Evolutionary conservation across 129 eudicot genomes (phyloP).

Genomic region (Helianthus annuus): HanXRQr2.0-SUNRISE NC_035446.2:159085511-159086010

Average conservation of each 20-base stretch:
- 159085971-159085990: constrained; percentile 63
- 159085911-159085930: constrained; percentile 5
- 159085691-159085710: constrained; percentile 62
- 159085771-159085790: neutral
- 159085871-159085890: neutral
- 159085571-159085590: constrained; percentile 55
- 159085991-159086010: constrained; percentile 83
- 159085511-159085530: constrained; percentile 99
- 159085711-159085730: constrained; percentile 50
- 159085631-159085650: constrained; percentile 51
- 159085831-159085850: neutral
- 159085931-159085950: neutral
- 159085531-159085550: constrained; percentile 77
- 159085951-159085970: constrained; percentile 13
- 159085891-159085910: neutral
- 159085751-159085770: too few species aligned
- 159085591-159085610: constrained; percentile 48
- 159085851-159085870: neutral
- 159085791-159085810: constrained; percentile 11
- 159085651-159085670: constrained; percentile 58
- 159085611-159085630: constrained; percentile 62
- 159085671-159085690: constrained; percentile 67
- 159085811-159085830: neutral
- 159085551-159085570: constrained; percentile 38
- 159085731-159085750: neutral